These are phyloP conservation scores for Pascua sp. DNA, from an alignment of 1,284 basidiomycete genomes.

Conservation along the genomic window DNA sequence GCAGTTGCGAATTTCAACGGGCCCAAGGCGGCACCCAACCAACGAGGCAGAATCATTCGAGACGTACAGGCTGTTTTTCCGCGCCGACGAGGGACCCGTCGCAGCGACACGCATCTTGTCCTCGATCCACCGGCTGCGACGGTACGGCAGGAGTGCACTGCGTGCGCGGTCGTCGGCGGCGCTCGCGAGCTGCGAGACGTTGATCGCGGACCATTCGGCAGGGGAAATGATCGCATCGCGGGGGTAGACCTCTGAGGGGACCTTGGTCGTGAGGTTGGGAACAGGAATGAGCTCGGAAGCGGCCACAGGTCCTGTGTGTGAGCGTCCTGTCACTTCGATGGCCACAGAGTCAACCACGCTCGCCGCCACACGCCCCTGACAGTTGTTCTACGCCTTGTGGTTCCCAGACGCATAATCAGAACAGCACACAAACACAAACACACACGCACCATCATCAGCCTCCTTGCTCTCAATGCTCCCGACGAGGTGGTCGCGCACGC, in stretches of 20 bases:
- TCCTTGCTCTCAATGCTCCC: constrained; percentile 67
- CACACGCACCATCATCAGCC: constrained; percentile 43
- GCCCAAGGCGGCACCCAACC: too few relatives aligned
- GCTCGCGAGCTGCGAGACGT: constrained; percentile 54
- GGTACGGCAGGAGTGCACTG: constrained; percentile 59
- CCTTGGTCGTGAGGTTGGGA: constrained; percentile 62
- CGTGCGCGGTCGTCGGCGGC: constrained; percentile 58
- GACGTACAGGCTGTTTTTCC: constrained; percentile 60
- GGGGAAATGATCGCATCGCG: constrained; percentile 71
- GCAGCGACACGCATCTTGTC: constrained; percentile 35
- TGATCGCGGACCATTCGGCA: constrained; percentile 55
- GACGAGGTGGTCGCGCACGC: constrained; percentile 71
- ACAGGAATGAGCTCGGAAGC: constrained; percentile 61
- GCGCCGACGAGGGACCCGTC: constrained; percentile 6
- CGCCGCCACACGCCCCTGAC: too few relatives aligned
- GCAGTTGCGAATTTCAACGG: not conserved
- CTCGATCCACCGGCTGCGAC: constrained; percentile 63
- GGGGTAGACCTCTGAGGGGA: constrained; percentile 70
- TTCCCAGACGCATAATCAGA: not conserved
- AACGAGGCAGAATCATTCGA: not conserved
- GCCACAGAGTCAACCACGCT: not conserved
- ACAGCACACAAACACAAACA: not conserved
- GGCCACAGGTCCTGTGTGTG: constrained; percentile 11
- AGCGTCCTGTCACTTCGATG: not conserved
- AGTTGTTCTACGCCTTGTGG: too few relatives aligned